A percentile compares a stretch with the other conserved stretches of the same genome.
These are phyloP conservation scores for Schizochytrium sp. DNA, from an alignment of 108 stramenopile genomes.

Conservation along the genomic window DNA sequence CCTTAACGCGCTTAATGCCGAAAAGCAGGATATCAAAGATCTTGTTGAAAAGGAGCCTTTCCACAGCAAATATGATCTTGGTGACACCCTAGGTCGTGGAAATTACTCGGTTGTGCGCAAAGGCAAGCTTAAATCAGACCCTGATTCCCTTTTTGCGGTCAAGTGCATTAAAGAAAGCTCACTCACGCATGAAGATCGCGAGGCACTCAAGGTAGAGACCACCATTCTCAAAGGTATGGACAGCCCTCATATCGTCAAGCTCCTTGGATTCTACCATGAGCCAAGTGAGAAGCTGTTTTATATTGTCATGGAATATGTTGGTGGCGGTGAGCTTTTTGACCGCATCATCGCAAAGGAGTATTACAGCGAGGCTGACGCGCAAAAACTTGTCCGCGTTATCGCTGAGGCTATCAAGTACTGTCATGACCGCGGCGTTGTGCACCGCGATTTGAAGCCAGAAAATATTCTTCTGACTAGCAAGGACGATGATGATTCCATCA, in stretches of 20 bases:
- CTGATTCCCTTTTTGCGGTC: background rate
- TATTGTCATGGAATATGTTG: constrained; percentile 89
- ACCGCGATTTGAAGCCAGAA: constrained; percentile 91
- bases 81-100: constrained; percentile 45
- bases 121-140: constrained; percentile 3
- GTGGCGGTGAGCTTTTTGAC: constrained; percentile 96
- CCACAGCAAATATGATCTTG: constrained; percentile 31
- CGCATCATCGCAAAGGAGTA: constrained; percentile 89
- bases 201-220: constrained; percentile 58
- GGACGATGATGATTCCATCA: constrained; percentile 87
- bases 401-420: constrained; percentile 85
- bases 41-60: constrained; percentile 55
- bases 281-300: constrained; percentile 77
- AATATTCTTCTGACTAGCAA: constrained; percentile 86
- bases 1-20: constrained; percentile 40
- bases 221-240: constrained; percentile 53
- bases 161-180: constrained; percentile 56
- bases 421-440: constrained; percentile 85
- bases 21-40: constrained; percentile 45
- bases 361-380: constrained; percentile 93
- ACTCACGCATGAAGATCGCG: constrained; percentile 59
- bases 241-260: constrained; percentile 64
- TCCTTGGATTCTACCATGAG: constrained; percentile 91
- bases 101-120: constrained; percentile 59
- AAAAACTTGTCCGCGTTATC: constrained; percentile 82